Evolutionary conservation across 371 early-diverging fungal species (phyloP).

Genomic region (Apophysomyces variabilis): DNA sequence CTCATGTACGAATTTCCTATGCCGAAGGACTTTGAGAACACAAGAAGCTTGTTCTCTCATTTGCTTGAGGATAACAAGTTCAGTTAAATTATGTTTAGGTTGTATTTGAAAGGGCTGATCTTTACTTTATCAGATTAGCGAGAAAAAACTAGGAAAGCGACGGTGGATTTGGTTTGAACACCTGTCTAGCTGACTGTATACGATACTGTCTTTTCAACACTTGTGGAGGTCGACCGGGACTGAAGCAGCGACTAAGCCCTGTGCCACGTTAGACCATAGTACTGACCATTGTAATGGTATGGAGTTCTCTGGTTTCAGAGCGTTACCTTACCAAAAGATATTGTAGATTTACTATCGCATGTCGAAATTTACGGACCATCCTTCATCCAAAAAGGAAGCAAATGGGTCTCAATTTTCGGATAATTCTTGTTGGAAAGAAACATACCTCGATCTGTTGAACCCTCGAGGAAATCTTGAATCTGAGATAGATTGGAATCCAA

Average conservation of each 20-base stretch:
- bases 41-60: not conserved
- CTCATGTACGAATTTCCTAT: not conserved
- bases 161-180: not conserved
- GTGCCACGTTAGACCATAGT: not conserved
- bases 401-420: not conserved
- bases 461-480: not conserved
- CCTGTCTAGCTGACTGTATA: not conserved
- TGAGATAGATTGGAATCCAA: not conserved
- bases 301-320: not conserved
- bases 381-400: not conserved
- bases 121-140: not conserved
- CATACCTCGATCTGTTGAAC: not conserved
- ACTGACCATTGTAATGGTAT: not conserved
- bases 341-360: not conserved
- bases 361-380: not conserved
- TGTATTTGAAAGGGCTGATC: not conserved
- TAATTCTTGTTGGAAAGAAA: not conserved
- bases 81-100: not conserved
- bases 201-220: not conserved
- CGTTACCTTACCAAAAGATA: not conserved
- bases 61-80: not conserved
- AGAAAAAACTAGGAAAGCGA: not conserved
- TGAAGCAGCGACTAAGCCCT: not conserved
- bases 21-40: not conserved
- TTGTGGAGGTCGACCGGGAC: not conserved